Evolutionary conservation across 1,284 basidiomycete genomes (phyloP).

Genomic region (Xanthoconium separans): DNA sequence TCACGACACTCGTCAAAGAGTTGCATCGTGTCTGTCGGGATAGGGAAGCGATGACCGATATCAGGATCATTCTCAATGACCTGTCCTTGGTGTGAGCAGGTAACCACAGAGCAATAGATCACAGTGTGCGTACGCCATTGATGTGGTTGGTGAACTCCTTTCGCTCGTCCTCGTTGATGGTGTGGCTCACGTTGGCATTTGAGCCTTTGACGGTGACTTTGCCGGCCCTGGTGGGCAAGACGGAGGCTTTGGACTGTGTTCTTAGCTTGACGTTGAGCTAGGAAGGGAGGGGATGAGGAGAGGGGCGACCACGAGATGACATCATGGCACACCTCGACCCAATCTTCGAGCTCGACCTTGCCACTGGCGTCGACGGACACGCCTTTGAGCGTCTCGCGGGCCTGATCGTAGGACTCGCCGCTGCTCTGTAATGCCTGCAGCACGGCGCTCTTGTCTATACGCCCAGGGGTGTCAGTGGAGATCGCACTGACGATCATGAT

Average conservation of each 20-base stretch:
- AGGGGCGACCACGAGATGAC: conserved; percentile 15
- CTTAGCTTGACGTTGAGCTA: conserved; percentile 84
- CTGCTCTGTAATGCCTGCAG: conserved; percentile 74
- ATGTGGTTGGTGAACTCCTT: conserved; percentile 98
- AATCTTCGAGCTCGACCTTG: conserved; percentile 96
- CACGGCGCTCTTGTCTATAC: conserved; percentile 80
- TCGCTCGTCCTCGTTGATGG: conserved; percentile 97
- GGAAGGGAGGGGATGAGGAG: conserved; percentile 14
- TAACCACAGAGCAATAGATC: not conserved
- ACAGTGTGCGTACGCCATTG: conserved; percentile 62
- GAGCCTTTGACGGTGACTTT: conserved; percentile 95
- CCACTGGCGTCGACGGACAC: conserved; percentile 95
- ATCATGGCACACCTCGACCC: conserved; percentile 77
- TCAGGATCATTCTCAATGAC: conserved; percentile 90
- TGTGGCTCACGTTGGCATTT: conserved; percentile 95
- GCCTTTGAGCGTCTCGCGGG: conserved; percentile 89
- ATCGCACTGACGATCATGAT: conserved; percentile 58
- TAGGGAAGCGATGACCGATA: conserved; percentile 81
- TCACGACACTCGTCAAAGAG: conserved; percentile 97
- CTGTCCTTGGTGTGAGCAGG: conserved; percentile 39
- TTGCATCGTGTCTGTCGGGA: conserved; percentile 98
- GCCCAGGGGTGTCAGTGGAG: conserved; percentile 81
- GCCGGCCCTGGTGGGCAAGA: conserved; percentile 75
- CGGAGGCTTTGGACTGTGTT: conserved; percentile 49
- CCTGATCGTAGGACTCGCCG: conserved; percentile 90